Percentiles rank a stretch among this genome's conserved stretches.
These are phyloP conservation scores for Neofusicoccum umdonicola DNA, from an alignment of 2,329 filamentous ascomycete species.

Conservation along the genomic window DNA sequence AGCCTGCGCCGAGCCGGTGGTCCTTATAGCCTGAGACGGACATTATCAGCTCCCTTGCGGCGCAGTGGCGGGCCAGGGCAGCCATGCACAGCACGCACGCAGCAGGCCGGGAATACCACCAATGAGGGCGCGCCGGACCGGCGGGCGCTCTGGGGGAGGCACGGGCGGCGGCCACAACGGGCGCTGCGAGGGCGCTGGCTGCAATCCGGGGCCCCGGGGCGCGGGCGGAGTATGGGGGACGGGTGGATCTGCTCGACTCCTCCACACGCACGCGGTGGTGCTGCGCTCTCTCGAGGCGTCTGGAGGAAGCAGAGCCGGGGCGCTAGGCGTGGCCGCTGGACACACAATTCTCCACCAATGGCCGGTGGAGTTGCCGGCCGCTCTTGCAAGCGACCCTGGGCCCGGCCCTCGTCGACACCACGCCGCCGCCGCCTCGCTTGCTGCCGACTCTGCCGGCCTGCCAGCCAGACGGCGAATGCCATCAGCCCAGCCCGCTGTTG, in stretches of 20 bases:
- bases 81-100: conserved; percentile 9
- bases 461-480: neutral
- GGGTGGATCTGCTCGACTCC: conserved; percentile 5
- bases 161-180: neutral
- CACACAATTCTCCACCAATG: conserved; percentile 3
- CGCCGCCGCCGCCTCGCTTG: neutral
- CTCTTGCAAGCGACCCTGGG: neutral
- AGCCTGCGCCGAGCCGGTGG: conserved; percentile 8
- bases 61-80: neutral
- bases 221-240: neutral
- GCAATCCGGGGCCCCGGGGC: conserved; percentile 14
- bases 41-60: conserved; percentile 9
- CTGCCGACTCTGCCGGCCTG: neutral
- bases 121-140: neutral
- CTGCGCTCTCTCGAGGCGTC: too few species aligned
- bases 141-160: neutral
- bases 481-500: too few species aligned
- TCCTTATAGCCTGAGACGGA: conserved; percentile 6
- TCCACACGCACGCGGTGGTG: neutral
- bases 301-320: neutral
- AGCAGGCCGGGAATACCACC: conserved; percentile 6
- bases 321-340: neutral
- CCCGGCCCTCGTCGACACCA: neutral
- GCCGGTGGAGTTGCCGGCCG: conserved; percentile 1
- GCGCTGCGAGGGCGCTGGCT: neutral